A percentile compares a stretch with the other conserved stretches of the same genome.
Evolutionary conservation across 2,329 filamentous ascomycete species (phyloP).

Genomic region (Akanthomyces uredinophilus): DNA sequence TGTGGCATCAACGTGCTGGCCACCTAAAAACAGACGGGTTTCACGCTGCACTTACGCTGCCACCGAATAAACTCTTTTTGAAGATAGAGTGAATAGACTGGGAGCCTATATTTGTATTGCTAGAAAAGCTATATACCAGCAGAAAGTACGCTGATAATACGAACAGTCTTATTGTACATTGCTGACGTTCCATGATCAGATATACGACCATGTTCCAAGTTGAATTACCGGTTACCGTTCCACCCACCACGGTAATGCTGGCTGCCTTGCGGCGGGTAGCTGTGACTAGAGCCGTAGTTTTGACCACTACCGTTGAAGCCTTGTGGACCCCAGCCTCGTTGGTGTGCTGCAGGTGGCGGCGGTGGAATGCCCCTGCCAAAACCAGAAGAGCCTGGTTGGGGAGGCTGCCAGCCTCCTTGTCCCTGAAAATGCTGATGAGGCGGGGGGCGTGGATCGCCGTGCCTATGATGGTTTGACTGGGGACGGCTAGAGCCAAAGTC

Average conservation of each 20-base stretch:
- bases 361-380: conserved; percentile 42
- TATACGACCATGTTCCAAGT: neutral
- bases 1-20: neutral
- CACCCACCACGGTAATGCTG: neutral
- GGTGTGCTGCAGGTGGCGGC: conserved; percentile 31
- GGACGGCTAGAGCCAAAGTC: conserved; percentile 6
- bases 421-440: conserved; percentile 21
- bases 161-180: neutral
- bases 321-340: neutral
- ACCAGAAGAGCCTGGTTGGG: conserved; percentile 39
- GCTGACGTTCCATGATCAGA: neutral
- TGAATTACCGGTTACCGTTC: neutral
- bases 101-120: neutral
- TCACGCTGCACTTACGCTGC: neutral
- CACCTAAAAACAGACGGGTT: neutral
- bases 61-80: neutral
- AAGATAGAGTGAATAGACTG: neutral
- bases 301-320: neutral
- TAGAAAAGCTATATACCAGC: neutral
- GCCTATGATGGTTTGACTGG: conserved; percentile 17
- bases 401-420: conserved; percentile 35
- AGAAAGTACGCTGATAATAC: neutral
- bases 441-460: conserved; percentile 1
- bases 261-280: neutral
- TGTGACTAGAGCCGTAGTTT: neutral